phyloP scores from a whole-genome alignment of 2,329 filamentous ascomycete genomes.

The Cordyceps farinosa region DNA sequence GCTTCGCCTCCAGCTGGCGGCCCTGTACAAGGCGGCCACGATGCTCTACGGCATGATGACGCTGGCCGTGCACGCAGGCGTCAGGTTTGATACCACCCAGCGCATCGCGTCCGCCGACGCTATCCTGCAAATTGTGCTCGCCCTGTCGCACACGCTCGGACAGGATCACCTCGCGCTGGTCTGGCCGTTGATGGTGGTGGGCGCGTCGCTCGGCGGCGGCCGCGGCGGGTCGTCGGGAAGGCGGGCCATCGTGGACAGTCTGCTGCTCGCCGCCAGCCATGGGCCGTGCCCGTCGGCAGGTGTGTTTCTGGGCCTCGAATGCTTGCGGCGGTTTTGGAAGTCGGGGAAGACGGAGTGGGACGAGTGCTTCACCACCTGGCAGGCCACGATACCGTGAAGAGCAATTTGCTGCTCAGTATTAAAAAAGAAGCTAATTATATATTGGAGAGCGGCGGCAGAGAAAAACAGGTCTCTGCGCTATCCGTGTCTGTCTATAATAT shows the following conservation, averaged over 20 bases:
- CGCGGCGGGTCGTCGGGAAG: neutral
- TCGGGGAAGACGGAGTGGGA: constrained; percentile 4
- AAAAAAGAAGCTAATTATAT: neutral
- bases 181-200: neutral
- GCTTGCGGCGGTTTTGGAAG: neutral
- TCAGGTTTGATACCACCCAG: neutral
- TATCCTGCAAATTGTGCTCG: neutral
- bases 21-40: neutral
- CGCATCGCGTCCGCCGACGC: neutral
- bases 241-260: neutral
- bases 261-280: neutral
- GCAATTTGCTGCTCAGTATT: neutral
- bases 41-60: neutral
- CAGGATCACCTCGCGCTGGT: neutral
- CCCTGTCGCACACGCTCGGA: too few species aligned
- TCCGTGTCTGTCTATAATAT: neutral
- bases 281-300: neutral
- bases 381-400: neutral
- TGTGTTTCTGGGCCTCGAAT: neutral
- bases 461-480: neutral
- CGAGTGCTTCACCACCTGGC: constrained; percentile 1
- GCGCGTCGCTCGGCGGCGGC: neutral
- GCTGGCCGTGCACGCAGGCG: neutral
- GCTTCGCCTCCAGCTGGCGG: neutral
- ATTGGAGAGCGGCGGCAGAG: neutral